These are phyloP conservation scores for Candida railenensis DNA, from an alignment of 805 yeast species.

Conservation along the genomic window DNA sequence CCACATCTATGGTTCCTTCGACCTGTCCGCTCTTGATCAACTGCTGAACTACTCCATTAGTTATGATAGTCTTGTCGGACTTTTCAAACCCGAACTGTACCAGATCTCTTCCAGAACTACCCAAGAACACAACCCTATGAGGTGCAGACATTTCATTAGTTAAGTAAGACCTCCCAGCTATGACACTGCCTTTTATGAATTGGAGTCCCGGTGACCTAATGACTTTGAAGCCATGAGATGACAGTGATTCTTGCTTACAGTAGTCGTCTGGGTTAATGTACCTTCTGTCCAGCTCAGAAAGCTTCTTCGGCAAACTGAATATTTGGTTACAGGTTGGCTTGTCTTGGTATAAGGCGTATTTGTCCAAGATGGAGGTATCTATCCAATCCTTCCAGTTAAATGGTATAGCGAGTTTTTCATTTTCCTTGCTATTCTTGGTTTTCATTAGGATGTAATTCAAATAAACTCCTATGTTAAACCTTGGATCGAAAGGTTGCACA, in stretches of 20 bases:
- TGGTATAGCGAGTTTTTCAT: slow-evolving; percentile 15
- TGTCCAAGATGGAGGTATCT: slow-evolving; percentile 42
- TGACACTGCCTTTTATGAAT: slow-evolving; percentile 19
- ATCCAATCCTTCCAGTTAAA: slow-evolving; percentile 65
- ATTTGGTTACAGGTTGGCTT: slow-evolving; percentile 16
- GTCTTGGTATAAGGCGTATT: slow-evolving; percentile 15
- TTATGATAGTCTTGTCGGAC: slow-evolving; percentile 17
- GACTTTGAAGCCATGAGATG: slow-evolving; percentile 23
- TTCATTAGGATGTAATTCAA: slow-evolving; percentile 26
- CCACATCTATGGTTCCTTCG: slow-evolving; percentile 5
- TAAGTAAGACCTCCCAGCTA: slow-evolving; percentile 28
- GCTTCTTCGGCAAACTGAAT: slow-evolving; percentile 16
- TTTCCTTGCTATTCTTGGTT: slow-evolving; percentile 15
- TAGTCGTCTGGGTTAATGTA: slow-evolving; percentile 13
- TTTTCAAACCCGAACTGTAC: slow-evolving; percentile 13
- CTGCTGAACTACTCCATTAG: slow-evolving; percentile 19
- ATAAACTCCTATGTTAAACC: slow-evolving; percentile 53
- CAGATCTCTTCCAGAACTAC: slow-evolving; percentile 15
- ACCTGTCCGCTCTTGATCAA: slow-evolving; percentile 2
- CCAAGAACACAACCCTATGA: slow-evolving; percentile 26
- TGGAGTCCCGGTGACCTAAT: slow-evolving; percentile 21
- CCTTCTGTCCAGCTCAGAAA: slow-evolving; percentile 8
- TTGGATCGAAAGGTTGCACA: slow-evolving; percentile 47
- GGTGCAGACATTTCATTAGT: slow-evolving; percentile 29
- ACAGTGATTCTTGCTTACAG: slow-evolving; percentile 16